A percentile compares a stretch with the other conserved stretches of the same genome.
Evolutionary conservation across 495 filamentous ascomycete genomes (phyloP).

Genomic region (Xylaria acuta): DNA sequence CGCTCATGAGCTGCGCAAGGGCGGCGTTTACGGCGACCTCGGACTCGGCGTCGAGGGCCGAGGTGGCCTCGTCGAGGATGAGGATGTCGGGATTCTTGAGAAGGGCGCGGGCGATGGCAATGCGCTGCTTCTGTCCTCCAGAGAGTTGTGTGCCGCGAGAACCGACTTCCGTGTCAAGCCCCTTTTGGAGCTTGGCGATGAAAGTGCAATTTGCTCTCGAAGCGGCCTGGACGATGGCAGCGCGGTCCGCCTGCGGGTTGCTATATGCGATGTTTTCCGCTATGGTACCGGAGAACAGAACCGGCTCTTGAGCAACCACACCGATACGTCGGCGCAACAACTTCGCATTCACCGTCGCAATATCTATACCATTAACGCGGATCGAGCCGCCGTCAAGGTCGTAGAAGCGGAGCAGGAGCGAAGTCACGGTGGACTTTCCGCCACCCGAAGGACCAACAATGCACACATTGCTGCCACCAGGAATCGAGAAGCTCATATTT

Average conservation of each 20-base stretch:
- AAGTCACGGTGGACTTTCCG: constrained; percentile 93
- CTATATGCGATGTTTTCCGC: constrained; percentile 98
- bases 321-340: constrained; percentile 93
- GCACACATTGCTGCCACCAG: constrained; percentile 90
- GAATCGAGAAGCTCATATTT: constrained; percentile 85
- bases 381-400: constrained; percentile 78
- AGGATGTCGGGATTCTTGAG: constrained; percentile 97
- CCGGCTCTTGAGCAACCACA: constrained; percentile 92
- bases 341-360: constrained; percentile 89
- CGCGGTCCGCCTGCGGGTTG: constrained; percentile 74
- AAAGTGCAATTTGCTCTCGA: constrained; percentile 96
- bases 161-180: constrained; percentile 91
- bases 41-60: constrained; percentile 94
- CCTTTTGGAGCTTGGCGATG: constrained; percentile 95
- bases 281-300: constrained; percentile 93
- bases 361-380: constrained; percentile 82
- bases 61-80: constrained; percentile 93
- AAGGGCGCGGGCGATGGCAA: constrained; percentile 92
- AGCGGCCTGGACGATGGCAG: constrained; percentile 85
- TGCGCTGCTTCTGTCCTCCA: constrained; percentile 96
- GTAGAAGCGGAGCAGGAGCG: constrained; percentile 89
- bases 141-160: constrained; percentile 92
- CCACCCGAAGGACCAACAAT: constrained; percentile 95
- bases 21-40: constrained; percentile 95
- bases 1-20: constrained; percentile 76